phyloP scores from a whole-genome alignment of 805 yeast species.

The Saccharomycopsis javanensis region DNA sequence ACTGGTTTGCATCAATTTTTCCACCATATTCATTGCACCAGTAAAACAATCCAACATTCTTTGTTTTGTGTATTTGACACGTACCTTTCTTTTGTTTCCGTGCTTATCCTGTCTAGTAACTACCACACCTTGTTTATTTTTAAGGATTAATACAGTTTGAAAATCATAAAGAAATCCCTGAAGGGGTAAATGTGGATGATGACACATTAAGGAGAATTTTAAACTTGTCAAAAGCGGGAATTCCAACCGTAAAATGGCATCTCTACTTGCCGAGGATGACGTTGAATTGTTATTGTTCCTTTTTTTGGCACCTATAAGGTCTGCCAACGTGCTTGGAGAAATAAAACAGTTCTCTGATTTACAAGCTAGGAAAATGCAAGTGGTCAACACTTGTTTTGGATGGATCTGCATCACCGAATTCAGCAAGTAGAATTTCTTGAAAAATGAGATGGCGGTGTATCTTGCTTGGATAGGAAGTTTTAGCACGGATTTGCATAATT shows the following conservation, averaged over 20 bases:
- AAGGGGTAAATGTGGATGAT: constrained; percentile 82
- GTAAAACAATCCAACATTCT: constrained; percentile 20
- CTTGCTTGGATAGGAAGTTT: constrained; percentile 77
- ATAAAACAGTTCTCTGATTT: constrained; percentile 88
- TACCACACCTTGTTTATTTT: constrained; percentile 17
- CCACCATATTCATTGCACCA: constrained; percentile 62
- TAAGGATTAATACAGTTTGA: constrained; percentile 44
- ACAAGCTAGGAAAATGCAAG: constrained; percentile 83
- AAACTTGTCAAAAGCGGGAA: constrained; percentile 65
- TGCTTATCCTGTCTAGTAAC: constrained; percentile 10
- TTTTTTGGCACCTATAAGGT: constrained; percentile 36
- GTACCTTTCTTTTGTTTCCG: constrained; percentile 18
- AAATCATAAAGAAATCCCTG: constrained; percentile 92
- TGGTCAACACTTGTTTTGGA: constrained; percentile 72
- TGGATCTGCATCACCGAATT: constrained; percentile 81
- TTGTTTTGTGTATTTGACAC: constrained; percentile 10
- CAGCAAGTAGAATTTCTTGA: constrained; percentile 68
- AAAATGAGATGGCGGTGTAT: constrained; percentile 76
- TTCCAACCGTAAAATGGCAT: constrained; percentile 67
- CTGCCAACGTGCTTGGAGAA: constrained; percentile 70
- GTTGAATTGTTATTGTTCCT: constrained; percentile 19
- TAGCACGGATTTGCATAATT: constrained; percentile 54
- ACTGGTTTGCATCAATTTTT: constrained; percentile 57
- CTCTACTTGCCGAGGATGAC: constrained; percentile 42
- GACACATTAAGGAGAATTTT: constrained; percentile 71